Conservation (phyloP, 2,329 filamentous ascomycete genomes). For the Didymella exigua region DNA sequence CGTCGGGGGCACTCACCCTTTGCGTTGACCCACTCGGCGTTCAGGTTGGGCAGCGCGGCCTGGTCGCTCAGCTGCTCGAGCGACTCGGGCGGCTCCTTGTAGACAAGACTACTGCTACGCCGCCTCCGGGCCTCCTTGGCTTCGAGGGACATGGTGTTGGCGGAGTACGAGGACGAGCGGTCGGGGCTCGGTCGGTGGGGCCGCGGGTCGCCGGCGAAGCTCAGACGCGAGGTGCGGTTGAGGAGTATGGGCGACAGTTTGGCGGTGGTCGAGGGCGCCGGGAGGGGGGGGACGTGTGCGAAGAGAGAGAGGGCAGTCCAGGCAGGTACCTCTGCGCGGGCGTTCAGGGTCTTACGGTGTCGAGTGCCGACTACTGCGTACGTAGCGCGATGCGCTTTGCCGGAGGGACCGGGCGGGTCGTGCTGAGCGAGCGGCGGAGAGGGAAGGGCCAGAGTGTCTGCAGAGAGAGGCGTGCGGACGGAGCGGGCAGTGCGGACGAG, state of each 20-base stretch:
- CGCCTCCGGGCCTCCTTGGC: conserved; percentile 75
- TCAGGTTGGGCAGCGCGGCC: conserved; percentile 90
- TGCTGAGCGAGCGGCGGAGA: conserved; percentile 31
- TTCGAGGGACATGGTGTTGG: conserved; percentile 44
- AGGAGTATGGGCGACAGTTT: conserved; percentile 94
- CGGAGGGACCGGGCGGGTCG: conserved; percentile 2
- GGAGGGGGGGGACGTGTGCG: background rate
- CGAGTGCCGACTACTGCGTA: background rate
- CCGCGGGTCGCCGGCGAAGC: conserved; percentile 81
- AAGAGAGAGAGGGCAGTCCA: conserved; percentile 2
- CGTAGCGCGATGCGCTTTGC: conserved; percentile 1
- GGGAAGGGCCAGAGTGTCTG: too few species aligned
- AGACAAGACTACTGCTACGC: conserved; percentile 97
- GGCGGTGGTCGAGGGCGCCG: conserved; percentile 70
- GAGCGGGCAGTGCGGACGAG: conserved; percentile 1
- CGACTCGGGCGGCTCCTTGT: conserved; percentile 94
- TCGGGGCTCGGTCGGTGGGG: conserved; percentile 45
- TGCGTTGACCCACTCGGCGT: conserved; percentile 98
- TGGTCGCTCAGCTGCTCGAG: conserved; percentile 98
- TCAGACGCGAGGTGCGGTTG: conserved; percentile 76
- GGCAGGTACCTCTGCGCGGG: conserved; percentile 18
- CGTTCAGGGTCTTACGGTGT: conserved; percentile 37
- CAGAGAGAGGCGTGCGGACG: background rate
- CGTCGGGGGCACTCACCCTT: conserved; percentile 85
- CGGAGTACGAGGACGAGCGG: conserved; percentile 20